Evolutionary conservation across 129 eudicot genomes (phyloP).

Genomic region (Artemisia argyi): DNA sequence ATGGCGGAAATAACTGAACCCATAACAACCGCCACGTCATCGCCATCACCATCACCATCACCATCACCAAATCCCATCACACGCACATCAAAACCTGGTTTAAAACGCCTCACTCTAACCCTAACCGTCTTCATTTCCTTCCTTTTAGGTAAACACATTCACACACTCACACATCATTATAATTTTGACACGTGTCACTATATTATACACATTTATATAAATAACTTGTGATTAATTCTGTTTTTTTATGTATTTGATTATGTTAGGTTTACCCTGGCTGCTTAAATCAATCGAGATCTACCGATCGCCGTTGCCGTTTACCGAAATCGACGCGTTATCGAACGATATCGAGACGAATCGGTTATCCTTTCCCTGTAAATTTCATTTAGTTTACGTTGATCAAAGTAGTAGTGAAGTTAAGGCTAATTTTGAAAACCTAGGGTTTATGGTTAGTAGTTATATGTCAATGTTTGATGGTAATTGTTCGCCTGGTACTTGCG

Average conservation of each 20-base stretch:
- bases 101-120: slow-evolving; percentile 71
- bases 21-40: slow-evolving; percentile 12
- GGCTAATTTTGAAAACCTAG: slow-evolving; percentile 25
- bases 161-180: not conserved
- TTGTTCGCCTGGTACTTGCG: slow-evolving; percentile 64
- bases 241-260: no score
- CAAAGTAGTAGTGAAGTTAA: not conserved
- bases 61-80: slow-evolving; percentile 36
- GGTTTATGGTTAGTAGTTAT: slow-evolving; percentile 41
- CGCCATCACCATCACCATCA: slow-evolving; percentile 31
- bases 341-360: slow-evolving; percentile 54
- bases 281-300: slow-evolving; percentile 92
- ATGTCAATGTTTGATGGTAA: slow-evolving; percentile 49
- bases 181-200: no score
- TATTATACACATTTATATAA: not conserved
- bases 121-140: slow-evolving; percentile 75
- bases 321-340: slow-evolving; percentile 62
- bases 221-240: not conserved
- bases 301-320: slow-evolving; percentile 82
- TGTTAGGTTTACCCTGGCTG: slow-evolving; percentile 72
- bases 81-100: slow-evolving; percentile 80
- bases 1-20: slow-evolving; percentile 66
- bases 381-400: slow-evolving; percentile 40
- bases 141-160: slow-evolving; percentile 48
- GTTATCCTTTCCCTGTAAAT: slow-evolving; percentile 55